Conservation (phyloP, 1,139 yeast species). For the Geotrichum candidum region DNA sequence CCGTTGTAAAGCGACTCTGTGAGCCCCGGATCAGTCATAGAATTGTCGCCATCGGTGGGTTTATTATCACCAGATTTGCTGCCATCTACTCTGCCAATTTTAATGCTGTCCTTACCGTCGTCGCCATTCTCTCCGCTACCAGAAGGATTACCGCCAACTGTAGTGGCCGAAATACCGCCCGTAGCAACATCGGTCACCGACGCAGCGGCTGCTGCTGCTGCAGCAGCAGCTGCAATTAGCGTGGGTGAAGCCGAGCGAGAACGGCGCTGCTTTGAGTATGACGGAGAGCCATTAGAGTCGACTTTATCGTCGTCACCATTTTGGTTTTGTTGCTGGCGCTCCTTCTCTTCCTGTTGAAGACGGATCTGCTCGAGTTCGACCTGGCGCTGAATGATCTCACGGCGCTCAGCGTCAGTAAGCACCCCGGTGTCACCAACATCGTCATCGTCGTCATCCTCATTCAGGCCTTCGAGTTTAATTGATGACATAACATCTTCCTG, state of each 20-base stretch:
- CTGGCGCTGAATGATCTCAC: conserved; percentile 4
- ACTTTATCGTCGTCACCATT: not conserved
- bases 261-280: not conserved
- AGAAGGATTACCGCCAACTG: not conserved
- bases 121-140: not conserved
- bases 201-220: conserved; percentile 17
- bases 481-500: conserved; percentile 19
- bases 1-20: not conserved
- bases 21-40: not conserved
- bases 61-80: not conserved
- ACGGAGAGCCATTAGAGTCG: not conserved
- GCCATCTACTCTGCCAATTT: not conserved
- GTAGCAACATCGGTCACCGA: conserved; percentile 6
- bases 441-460: conserved; percentile 15
- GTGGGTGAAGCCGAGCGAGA: conserved; percentile 13
- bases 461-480: conserved; percentile 15
- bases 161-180: conserved; percentile 3
- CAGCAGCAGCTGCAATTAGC: conserved; percentile 11
- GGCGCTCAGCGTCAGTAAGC: conserved; percentile 6
- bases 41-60: not conserved
- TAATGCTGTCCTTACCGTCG: not conserved
- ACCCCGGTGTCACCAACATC: conserved; percentile 1
- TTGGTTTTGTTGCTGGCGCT: conserved; percentile 4
- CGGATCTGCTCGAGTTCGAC: conserved; percentile 1
- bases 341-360: conserved; percentile 1